Base-by-base conservation (phyloP, 441 rosid species). In the Breynia disticha region DNA sequence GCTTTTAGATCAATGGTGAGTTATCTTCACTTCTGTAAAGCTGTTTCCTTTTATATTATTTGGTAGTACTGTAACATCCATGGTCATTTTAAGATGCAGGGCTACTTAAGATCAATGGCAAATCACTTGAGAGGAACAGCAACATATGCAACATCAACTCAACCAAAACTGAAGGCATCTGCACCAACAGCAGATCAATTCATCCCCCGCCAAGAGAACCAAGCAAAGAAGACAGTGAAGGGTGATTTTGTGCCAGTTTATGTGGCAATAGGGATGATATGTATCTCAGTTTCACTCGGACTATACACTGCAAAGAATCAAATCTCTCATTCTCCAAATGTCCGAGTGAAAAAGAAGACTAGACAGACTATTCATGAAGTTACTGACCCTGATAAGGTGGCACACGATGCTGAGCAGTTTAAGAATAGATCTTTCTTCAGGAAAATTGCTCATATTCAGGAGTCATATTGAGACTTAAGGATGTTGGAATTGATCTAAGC, bases 391-490 rank as follows among this genome's bases (percentile, higher is more conserved):
- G 93, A 87, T 3, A 60, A 43, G 56, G 83, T 84, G 17, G 50
- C 63, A 44, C 62, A 79, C 1, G 87, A 87, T 52, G 70, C 90
- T 8, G 76, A 65, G 1, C 65, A 57, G 64, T 72, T 80, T 0
- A 10, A 65, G 2, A 67, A 61, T 19, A 73, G 60, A 45, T 84
- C 90, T 0, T 73, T 80, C 64, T 87, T 84, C 49, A 76, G 93
- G 73, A 87, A 82, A 54, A 44, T 82, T 5, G 93, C 87, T 0
- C 90, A 80, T 42, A 57, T 84, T 19, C 87, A 73, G 39, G 87
- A 80, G 20, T 70, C 77, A 51, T 41, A 66, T 63, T 14, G 51
- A 68, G 64, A 78, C 80, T 83, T 9, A 69, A 69, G 57, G 69
- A 77, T 48, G 76, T 70, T 4, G 84, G 84, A 0, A 59, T 81